phyloP scores from a whole-genome alignment of 2,329 filamentous ascomycete genomes.

The Fusarium robinianum region DNA sequence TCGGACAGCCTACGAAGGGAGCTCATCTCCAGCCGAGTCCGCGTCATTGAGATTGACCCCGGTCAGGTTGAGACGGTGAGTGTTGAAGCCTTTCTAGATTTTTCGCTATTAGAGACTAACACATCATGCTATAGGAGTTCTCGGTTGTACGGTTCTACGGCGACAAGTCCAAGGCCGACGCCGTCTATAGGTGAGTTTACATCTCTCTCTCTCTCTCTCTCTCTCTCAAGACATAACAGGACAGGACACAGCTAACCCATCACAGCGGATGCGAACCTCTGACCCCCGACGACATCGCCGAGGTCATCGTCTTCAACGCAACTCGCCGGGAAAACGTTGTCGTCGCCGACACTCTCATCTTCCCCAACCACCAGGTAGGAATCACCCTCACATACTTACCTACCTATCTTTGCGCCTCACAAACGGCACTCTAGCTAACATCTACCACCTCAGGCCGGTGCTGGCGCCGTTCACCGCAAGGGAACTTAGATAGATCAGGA shows the following conservation, averaged over 20 bases:
- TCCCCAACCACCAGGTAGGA: constrained; percentile 82
- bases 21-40: constrained; percentile 76
- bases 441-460: constrained; percentile 36
- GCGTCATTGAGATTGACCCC: constrained; percentile 87
- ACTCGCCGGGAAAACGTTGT: constrained; percentile 88
- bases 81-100: constrained; percentile 4
- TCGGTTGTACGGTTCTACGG: constrained; percentile 86
- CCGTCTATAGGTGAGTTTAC: constrained; percentile 76
- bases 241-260: constrained; percentile 7
- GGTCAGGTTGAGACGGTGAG: constrained; percentile 87
- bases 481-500: constrained; percentile 8
- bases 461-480: constrained; percentile 41
- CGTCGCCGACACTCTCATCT: constrained; percentile 83
- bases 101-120: too few species aligned
- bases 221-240: neutral
- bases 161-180: constrained; percentile 86
- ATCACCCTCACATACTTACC: too few species aligned
- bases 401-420: too few species aligned
- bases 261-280: constrained; percentile 75
- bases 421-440: constrained; percentile 9
- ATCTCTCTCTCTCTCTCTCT: neutral
- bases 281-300: constrained; percentile 88
- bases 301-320: constrained; percentile 84
- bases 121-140: constrained; percentile 65
- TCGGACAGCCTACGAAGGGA: constrained; percentile 83